Percentiles rank a stretch among this genome's conserved stretches.
Conservation (phyloP, 2,329 filamentous ascomycete genomes). For the Apiospora aurea region DNA sequence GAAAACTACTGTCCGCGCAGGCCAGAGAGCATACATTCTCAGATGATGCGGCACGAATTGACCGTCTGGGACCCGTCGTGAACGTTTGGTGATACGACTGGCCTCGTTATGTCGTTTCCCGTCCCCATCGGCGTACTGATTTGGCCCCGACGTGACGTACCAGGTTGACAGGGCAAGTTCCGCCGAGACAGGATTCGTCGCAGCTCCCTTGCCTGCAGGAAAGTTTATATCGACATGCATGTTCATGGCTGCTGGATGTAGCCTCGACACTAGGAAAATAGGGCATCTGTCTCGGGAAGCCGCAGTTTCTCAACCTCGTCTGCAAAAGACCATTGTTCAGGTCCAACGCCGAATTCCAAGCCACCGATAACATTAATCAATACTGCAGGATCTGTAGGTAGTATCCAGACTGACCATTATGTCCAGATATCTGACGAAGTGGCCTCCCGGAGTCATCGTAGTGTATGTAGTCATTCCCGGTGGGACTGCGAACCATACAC, state of each 20-base stretch:
- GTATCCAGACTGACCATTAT: neutral
- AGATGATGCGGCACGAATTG: conserved; percentile 2
- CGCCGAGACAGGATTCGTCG: neutral
- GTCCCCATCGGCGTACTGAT: neutral
- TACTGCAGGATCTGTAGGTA: conserved; percentile 1
- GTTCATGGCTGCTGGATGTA: neutral
- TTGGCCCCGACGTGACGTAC: neutral
- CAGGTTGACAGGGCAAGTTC: neutral
- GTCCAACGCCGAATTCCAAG: conserved; percentile 11
- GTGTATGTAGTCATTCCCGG: neutral
- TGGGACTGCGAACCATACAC: neutral
- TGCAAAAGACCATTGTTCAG: neutral
- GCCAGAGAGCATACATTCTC: neutral
- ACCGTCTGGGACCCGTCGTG: neutral
- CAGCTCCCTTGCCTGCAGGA: neutral
- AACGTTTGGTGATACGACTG: neutral
- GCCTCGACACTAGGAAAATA: neutral
- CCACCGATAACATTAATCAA: conserved; percentile 6
- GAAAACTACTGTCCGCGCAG: neutral
- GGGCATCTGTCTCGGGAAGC: neutral
- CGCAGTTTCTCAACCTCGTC: neutral
- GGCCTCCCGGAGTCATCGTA: neutral
- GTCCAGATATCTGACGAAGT: neutral
- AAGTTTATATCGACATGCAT: neutral
- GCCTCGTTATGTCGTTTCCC: neutral